A percentile compares a stretch with the other conserved stretches of the same genome.
These are phyloP conservation scores for Hypericum perforatum DNA, from an alignment of 345 rosid species.

Conservation along the genomic window DNA sequence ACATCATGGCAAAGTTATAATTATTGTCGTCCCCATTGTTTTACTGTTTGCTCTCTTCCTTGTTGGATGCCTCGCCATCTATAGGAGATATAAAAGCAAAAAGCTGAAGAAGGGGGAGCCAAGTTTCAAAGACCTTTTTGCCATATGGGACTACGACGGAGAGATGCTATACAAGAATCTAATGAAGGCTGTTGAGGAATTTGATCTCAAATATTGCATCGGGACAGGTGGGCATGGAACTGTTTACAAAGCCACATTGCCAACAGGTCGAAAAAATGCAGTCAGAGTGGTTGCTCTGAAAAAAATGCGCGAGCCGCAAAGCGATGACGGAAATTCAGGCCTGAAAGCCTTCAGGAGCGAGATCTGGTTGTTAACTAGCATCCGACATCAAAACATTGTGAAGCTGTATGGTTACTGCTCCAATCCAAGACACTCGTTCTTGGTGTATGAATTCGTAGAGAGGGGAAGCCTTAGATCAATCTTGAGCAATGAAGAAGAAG, in stretches of 20 bases:
- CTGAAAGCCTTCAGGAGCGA: constrained; percentile 19
- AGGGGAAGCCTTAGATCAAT: constrained; percentile 19
- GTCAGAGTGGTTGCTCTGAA: constrained; percentile 21
- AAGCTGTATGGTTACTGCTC: constrained; percentile 28
- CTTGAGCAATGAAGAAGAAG: constrained; percentile 7
- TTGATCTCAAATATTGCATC: constrained; percentile 1
- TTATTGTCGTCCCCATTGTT: constrained; percentile 5
- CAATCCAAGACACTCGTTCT: constrained; percentile 9
- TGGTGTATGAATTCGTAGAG: constrained; percentile 28
- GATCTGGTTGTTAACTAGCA: constrained; percentile 12
- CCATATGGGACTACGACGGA: background rate
- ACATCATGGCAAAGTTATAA: background rate
- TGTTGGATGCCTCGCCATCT: background rate
- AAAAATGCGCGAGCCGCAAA: constrained; percentile 4
- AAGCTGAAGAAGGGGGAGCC: background rate
- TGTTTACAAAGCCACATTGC: constrained; percentile 19
- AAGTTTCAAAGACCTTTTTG: background rate
- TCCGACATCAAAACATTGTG: constrained; percentile 34
- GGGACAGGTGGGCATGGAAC: constrained; percentile 19
- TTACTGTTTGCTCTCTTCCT: background rate
- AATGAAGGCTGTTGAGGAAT: no score
- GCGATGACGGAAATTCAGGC: background rate
- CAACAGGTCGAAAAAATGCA: background rate
- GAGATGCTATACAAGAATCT: no score
- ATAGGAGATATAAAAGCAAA: background rate